These are phyloP conservation scores for Syzygium grande DNA, from an alignment of 345 rosid genomes.

Conservation along the genomic window DNA sequence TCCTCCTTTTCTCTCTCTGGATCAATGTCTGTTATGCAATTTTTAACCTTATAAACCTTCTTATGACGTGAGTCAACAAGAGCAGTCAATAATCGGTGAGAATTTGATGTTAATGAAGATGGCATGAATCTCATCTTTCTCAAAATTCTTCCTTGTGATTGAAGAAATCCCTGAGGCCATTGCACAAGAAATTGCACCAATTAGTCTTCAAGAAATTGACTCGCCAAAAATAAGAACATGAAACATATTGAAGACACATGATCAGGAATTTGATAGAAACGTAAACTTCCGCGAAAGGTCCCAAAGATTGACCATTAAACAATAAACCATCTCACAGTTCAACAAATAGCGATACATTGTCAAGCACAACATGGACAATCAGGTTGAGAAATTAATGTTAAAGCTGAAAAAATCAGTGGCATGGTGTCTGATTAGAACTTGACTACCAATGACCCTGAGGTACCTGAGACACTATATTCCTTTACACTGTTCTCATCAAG, in stretches of 20 bases:
- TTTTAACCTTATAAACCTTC: constrained; percentile 83
- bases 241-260: not conserved
- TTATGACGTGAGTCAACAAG: constrained; percentile 92
- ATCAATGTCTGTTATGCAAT: constrained; percentile 94
- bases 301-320: not conserved
- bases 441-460: not conserved
- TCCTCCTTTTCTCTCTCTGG: constrained; percentile 99
- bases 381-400: not conserved
- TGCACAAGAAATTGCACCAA: not conserved
- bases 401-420: not conserved
- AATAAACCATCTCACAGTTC: not conserved
- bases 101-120: constrained; percentile 84
- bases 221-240: not conserved
- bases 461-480: not conserved
- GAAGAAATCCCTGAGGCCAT: constrained; percentile 81
- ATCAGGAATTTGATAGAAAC: not conserved
- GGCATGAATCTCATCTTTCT: constrained; percentile 97
- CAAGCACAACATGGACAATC: not conserved
- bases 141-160: constrained; percentile 92
- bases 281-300: not conserved
- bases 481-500: not conserved
- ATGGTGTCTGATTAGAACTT: not conserved
- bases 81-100: constrained; percentile 88
- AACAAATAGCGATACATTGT: not conserved
- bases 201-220: not conserved